Conservation (phyloP, 257 asterid species). For the Coffea canephora region DNA sequence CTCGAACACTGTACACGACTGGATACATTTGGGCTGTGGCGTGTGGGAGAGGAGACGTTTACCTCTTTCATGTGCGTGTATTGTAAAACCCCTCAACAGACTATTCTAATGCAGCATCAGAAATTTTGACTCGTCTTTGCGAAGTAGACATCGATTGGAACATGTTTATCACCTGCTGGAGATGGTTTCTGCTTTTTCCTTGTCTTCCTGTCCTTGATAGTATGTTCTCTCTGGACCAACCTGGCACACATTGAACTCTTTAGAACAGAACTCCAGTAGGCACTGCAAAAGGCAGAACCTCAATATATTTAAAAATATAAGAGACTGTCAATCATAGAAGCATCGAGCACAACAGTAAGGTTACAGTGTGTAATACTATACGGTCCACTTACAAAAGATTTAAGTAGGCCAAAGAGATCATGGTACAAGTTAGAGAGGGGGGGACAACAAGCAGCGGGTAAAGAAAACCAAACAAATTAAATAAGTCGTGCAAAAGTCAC, state of each 20-base stretch:
- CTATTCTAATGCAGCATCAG: conserved; percentile 21
- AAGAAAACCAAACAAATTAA: neutral
- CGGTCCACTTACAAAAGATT: neutral
- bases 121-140: conserved; percentile 46
- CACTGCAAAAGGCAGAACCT: neutral
- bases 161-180: conserved; percentile 49
- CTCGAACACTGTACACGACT: neutral
- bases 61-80: no score
- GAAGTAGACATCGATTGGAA: conserved; percentile 78
- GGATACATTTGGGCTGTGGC: no score
- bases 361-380: neutral
- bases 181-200: conserved; percentile 67
- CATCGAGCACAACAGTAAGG: neutral
- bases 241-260: conserved; percentile 30
- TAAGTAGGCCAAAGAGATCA: neutral
- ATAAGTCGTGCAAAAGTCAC: neutral
- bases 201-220: conserved; percentile 32
- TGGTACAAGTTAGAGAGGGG: no score
- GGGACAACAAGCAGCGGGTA: neutral
- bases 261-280: neutral
- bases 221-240: conserved; percentile 36
- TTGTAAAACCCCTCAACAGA: no score
- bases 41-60: no score
- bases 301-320: neutral
- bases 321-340: neutral